Evolutionary conservation across 305 asterid species (phyloP).

Genomic region (Solanum hybrid): DNA sequence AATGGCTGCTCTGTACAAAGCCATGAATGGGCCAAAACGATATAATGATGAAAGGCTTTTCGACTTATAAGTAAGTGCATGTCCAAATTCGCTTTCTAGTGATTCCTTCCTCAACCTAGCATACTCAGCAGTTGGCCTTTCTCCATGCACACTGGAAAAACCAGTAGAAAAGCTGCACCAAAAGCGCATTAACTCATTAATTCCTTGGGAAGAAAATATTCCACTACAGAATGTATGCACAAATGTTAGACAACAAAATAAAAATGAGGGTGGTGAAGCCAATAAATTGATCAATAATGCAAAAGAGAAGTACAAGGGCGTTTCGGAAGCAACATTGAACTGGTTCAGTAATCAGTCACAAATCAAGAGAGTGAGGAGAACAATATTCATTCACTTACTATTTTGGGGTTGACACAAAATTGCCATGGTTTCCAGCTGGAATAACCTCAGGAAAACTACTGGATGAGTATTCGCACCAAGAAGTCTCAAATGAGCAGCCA

Average conservation of each 20-base stretch:
- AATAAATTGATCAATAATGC: background rate
- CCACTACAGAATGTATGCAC: background rate
- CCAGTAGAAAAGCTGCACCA: slow-evolving; percentile 64
- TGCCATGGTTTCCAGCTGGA: slow-evolving; percentile 18
- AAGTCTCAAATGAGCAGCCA: slow-evolving; percentile 24
- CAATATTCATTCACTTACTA: background rate
- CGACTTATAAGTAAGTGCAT: slow-evolving; percentile 38
- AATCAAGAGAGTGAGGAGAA: background rate
- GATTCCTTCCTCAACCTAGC: slow-evolving; percentile 86
- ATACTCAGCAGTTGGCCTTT: slow-evolving; percentile 87
- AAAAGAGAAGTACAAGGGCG: background rate
- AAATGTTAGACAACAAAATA: background rate
- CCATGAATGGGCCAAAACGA: slow-evolving; percentile 81
- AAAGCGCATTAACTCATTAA: slow-evolving; percentile 8
- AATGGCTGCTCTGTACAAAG: slow-evolving; percentile 80
- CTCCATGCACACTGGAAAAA: slow-evolving; percentile 91
- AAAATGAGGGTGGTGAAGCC: background rate
- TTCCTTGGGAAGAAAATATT: slow-evolving; percentile 2
- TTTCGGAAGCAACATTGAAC: background rate
- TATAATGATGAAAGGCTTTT: slow-evolving; percentile 46
- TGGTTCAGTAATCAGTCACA: background rate
- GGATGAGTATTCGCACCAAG: slow-evolving; percentile 25
- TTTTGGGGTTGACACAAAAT: slow-evolving; percentile 19
- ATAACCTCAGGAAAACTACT: slow-evolving; percentile 19
- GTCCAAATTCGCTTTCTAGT: slow-evolving; percentile 74